These are phyloP conservation scores for Neurospora hispaniola DNA, from an alignment of 495 filamentous ascomycete species.

Conservation along the genomic window DNA sequence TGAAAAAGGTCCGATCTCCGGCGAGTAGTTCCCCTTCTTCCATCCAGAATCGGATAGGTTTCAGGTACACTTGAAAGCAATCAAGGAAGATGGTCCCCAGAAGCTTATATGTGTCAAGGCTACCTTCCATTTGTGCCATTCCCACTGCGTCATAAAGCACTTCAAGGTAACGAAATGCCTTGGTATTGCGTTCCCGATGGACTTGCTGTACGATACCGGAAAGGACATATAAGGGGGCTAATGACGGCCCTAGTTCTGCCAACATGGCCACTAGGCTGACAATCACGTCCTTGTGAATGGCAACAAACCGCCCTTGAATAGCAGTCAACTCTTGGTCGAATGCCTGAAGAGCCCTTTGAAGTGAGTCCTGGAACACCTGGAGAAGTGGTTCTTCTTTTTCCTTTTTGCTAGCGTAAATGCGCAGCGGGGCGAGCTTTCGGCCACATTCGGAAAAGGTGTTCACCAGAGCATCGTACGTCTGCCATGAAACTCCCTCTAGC, in stretches of 20 bases:
- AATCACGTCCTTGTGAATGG: conserved; percentile 33
- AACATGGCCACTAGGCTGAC: conserved; percentile 51
- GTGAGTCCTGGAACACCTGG: conserved; percentile 38
- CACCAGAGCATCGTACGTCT: conserved; percentile 29
- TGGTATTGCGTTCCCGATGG: conserved; percentile 26
- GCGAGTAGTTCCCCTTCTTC: conserved; percentile 59
- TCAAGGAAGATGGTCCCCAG: conserved; percentile 64
- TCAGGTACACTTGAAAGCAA: conserved; percentile 74
- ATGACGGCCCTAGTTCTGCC: conserved; percentile 43
- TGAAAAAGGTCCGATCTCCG: conserved; percentile 60
- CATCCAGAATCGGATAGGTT: conserved; percentile 77
- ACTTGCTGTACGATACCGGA: conserved; percentile 35
- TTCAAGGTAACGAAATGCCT: conserved; percentile 56
- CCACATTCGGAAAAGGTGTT: conserved; percentile 31
- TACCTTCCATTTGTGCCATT: conserved; percentile 56
- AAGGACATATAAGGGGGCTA: conserved; percentile 46
- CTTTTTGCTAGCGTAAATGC: conserved; percentile 17
- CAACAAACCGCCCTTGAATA: conserved; percentile 36
- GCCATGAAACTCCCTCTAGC: conserved; percentile 28
- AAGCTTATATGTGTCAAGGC: conserved; percentile 45
- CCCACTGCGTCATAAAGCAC: conserved; percentile 59
- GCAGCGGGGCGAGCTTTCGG: conserved; percentile 27
- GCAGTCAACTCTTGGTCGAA: conserved; percentile 35
- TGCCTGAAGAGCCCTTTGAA: conserved; percentile 28
- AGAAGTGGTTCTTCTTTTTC: conserved; percentile 34